phyloP scores from a whole-genome alignment of 169 alveolate genomes.

The Babesia sp. region DNA sequence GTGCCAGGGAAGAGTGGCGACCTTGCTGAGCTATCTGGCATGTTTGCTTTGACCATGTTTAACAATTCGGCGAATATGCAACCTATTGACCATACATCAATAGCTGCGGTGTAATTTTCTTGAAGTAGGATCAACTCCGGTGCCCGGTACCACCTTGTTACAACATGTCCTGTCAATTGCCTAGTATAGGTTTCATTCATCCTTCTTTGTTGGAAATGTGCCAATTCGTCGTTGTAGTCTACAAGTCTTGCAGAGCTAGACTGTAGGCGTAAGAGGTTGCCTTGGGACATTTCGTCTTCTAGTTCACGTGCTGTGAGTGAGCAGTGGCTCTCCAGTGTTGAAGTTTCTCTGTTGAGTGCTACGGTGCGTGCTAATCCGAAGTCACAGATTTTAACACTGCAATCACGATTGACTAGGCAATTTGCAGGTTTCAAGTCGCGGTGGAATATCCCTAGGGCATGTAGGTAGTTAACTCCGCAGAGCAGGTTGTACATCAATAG shows the following conservation, averaged over 20 bases:
- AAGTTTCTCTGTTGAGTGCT: conserved; percentile 1
- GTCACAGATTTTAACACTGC: conserved; percentile 97
- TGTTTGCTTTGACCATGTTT: conserved; percentile 91
- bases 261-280: conserved; percentile 1
- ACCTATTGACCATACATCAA: conserved; percentile 98
- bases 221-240: conserved; percentile 48
- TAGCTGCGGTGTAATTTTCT: conserved; percentile 96
- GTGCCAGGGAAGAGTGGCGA: conserved; percentile 97
- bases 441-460: conserved; percentile 94
- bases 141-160: conserved; percentile 98
- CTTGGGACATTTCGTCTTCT: conserved; percentile 25
- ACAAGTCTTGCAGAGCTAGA: conserved; percentile 18
- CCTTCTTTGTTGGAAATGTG: conserved; percentile 20
- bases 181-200: conserved; percentile 81
- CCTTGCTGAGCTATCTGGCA: conserved; percentile 91
- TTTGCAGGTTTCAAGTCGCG: conserved; percentile 98
- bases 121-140: conserved; percentile 97
- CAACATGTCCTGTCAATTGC: conserved; percentile 98
- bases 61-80: conserved; percentile 95
- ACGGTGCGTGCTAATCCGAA: conserved; percentile 95
- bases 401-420: conserved; percentile 95
- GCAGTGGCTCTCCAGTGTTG: neutral
- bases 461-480: conserved; percentile 93
- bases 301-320: conserved; percentile 39
- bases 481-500: conserved; percentile 89